Evolutionary conservation across 371 early-diverging fungal species (phyloP).

Genomic region (Zychaea mexicana): DNA sequence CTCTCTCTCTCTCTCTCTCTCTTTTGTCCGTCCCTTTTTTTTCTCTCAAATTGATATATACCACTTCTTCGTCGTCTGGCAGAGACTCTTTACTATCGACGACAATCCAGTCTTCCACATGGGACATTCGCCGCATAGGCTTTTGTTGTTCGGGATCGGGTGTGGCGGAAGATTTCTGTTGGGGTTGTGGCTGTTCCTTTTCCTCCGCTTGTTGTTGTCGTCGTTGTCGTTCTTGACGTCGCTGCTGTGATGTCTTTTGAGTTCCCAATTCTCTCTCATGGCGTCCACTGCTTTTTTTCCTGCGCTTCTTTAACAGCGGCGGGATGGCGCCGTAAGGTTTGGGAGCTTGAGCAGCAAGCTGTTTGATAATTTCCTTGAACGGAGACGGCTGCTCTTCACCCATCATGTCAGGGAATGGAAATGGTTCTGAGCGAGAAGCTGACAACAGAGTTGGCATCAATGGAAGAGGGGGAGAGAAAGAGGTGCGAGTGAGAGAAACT

Average conservation of each 20-base stretch:
- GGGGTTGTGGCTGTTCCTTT: too few species aligned
- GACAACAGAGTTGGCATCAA: slow-evolving; percentile 27
- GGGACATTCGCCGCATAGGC: slow-evolving; percentile 47
- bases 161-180: neutral
- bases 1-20: too few species aligned
- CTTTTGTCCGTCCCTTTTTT: too few species aligned
- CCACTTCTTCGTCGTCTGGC: slow-evolving; percentile 55
- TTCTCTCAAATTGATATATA: slow-evolving; percentile 8
- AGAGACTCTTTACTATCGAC: slow-evolving; percentile 54
- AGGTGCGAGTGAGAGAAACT: too few species aligned
- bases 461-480: neutral
- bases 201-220: slow-evolving; percentile 5
- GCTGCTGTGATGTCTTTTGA: neutral
- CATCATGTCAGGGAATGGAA: slow-evolving; percentile 25
- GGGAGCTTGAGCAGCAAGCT: slow-evolving; percentile 43
- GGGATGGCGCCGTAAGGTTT: slow-evolving; percentile 63
- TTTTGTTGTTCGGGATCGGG: slow-evolving; percentile 16
- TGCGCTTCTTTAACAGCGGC: slow-evolving; percentile 35
- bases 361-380: slow-evolving; percentile 56
- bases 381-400: slow-evolving; percentile 34
- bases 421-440: slow-evolving; percentile 29
- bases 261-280: slow-evolving; percentile 10
- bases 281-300: slow-evolving; percentile 28
- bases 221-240: slow-evolving; percentile 1
- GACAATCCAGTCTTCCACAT: slow-evolving; percentile 53